Evolutionary conservation across 2,329 filamentous ascomycete genomes (phyloP).

Genomic region (Intubia oerlemansii): DNA sequence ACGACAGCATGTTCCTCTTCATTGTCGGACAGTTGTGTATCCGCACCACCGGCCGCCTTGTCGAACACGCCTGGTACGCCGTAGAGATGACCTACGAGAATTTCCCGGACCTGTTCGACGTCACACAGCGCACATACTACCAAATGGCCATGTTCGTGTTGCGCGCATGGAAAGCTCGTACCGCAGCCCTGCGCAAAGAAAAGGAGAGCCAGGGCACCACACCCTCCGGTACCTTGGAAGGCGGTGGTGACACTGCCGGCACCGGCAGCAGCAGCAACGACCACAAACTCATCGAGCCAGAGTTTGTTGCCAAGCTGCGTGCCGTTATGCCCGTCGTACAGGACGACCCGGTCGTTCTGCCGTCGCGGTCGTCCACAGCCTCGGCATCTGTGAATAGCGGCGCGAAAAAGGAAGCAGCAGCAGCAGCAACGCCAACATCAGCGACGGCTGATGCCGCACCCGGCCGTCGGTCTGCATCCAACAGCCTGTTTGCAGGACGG

Average conservation of each 20-base stretch:
- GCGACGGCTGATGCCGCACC: too few relatives aligned
- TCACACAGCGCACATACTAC: slow-evolving; percentile 21
- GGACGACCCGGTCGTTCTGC: background rate
- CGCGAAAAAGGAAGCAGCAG: too few relatives aligned
- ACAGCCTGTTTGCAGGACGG: too few relatives aligned
- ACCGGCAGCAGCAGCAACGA: too few relatives aligned
- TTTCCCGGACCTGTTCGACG: slow-evolving; percentile 28
- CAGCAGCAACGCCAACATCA: too few relatives aligned
- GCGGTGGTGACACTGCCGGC: too few relatives aligned
- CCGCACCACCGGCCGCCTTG: slow-evolving; percentile 24
- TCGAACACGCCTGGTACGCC: slow-evolving; percentile 30
- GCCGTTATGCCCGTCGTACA: slow-evolving; percentile 15
- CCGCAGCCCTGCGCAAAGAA: slow-evolving; percentile 8
- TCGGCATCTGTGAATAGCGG: too few relatives aligned
- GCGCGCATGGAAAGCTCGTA: slow-evolving; percentile 30
- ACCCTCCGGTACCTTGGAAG: too few relatives aligned
- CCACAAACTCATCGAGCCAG: too few relatives aligned
- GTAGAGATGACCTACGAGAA: slow-evolving; percentile 24
- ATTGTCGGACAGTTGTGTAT: slow-evolving; percentile 30
- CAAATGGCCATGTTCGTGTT: slow-evolving; percentile 25
- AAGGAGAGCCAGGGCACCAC: slow-evolving; percentile 2
- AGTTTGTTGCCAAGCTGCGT: slow-evolving; percentile 23
- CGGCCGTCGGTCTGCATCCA: too few relatives aligned
- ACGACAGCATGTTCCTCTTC: slow-evolving; percentile 32
- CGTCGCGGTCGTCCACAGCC: too few relatives aligned